Evolutionary conservation across 805 yeast genomes (phyloP).

Genomic region (Metschnikowia cerradonensis): DNA sequence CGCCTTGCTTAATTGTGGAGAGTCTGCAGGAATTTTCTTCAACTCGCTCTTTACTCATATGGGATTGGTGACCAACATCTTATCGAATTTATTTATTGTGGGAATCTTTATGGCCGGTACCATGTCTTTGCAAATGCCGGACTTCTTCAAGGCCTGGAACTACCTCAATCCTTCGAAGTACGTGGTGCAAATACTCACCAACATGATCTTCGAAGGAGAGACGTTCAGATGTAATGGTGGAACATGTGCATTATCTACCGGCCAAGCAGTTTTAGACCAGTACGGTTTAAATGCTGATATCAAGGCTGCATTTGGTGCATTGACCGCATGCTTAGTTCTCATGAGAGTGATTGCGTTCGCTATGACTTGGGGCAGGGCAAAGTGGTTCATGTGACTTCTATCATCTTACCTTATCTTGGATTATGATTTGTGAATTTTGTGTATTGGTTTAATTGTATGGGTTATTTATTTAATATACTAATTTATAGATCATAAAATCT

Average conservation of each 20-base stretch:
- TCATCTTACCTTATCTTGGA: too few species aligned
- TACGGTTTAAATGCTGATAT: conserved; percentile 43
- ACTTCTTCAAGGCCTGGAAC: conserved; percentile 64
- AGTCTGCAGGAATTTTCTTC: conserved; percentile 76
- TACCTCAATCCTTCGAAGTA: conserved; percentile 77
- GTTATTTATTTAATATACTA: too few species aligned
- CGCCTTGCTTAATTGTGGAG: conserved; percentile 68
- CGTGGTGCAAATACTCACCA: conserved; percentile 57
- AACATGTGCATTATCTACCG: conserved; percentile 48
- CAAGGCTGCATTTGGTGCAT: conserved; percentile 34
- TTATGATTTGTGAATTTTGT: too few species aligned
- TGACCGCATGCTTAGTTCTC: conserved; percentile 37
- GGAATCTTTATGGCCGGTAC: conserved; percentile 85
- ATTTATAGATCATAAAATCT: too few species aligned
- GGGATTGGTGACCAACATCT: conserved; percentile 75
- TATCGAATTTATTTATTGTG: conserved; percentile 60
- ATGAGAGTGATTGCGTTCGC: conserved; percentile 37
- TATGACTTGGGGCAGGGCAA: conserved; percentile 25
- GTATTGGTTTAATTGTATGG: too few species aligned
- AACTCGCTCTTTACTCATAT: conserved; percentile 69
- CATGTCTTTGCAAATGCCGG: conserved; percentile 72
- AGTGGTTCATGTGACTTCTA: conserved; percentile 14
- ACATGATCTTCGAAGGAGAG: conserved; percentile 52
- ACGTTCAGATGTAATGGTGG: conserved; percentile 48
- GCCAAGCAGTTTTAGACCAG: conserved; percentile 51